Conservation (phyloP, 306 rosid genomes). For the Dalbergia cochinchinensis region DNA sequence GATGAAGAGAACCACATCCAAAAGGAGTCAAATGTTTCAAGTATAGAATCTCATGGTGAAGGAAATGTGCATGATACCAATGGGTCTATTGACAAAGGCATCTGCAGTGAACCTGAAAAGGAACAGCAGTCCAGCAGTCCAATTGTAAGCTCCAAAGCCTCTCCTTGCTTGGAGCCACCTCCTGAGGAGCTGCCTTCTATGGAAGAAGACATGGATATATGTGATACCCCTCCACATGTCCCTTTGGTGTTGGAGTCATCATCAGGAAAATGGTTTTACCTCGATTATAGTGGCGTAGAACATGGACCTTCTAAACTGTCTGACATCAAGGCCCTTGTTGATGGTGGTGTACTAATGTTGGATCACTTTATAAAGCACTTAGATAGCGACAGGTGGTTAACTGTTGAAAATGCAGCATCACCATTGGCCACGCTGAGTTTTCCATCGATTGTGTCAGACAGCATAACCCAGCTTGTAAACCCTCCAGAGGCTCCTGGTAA, state of each 20-base stretch:
- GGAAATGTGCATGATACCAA: slow-evolving; percentile 49
- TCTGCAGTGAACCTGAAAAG: slow-evolving; percentile 53
- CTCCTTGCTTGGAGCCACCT: slow-evolving; percentile 57
- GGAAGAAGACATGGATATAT: slow-evolving; percentile 99
- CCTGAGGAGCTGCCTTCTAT: slow-evolving; percentile 87
- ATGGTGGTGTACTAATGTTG: slow-evolving; percentile 80
- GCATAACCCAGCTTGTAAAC: slow-evolving; percentile 79
- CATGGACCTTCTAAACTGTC: slow-evolving; percentile 83
- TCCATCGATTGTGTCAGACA: slow-evolving; percentile 75
- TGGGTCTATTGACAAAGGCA: slow-evolving; percentile 59
- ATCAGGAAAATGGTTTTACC: slow-evolving; percentile 92
- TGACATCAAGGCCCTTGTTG: slow-evolving; percentile 85
- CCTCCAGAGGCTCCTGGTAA: slow-evolving; percentile 99
- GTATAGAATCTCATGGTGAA: slow-evolving; percentile 67
- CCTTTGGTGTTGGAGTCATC: slow-evolving; percentile 70
- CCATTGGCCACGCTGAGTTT: slow-evolving; percentile 73
- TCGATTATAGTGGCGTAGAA: slow-evolving; percentile 83
- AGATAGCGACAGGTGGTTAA: slow-evolving; percentile 92
- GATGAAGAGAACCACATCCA: slow-evolving; percentile 69
- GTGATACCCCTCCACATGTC: slow-evolving; percentile 97
- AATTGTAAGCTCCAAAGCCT: slow-evolving; percentile 47
- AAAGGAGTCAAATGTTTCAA: slow-evolving; percentile 63
- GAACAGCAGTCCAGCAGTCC: slow-evolving; percentile 72
- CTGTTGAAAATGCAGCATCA: slow-evolving; percentile 95
- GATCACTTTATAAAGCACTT: slow-evolving; percentile 95